Base-by-base conservation (phyloP, 805 yeast genomes). In the Metschnikowia matae region DNA sequence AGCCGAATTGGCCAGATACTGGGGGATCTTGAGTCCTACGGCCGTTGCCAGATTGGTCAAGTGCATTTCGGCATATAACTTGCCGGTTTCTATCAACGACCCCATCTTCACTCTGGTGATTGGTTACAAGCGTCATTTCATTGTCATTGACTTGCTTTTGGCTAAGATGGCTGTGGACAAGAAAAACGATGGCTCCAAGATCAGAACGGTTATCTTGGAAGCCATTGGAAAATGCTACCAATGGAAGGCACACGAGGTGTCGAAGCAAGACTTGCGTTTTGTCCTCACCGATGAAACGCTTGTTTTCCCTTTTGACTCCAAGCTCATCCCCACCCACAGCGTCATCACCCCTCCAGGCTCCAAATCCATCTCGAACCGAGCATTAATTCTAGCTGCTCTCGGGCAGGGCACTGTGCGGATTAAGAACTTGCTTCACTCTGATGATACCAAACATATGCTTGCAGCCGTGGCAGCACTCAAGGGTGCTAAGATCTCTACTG, bases 321-420 rank as follows among this genome's bases (percentile, higher is more conserved):
- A 68, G 32, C 55, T 62, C 1, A 54, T 59, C 4, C 74, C 78
- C 6, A 45, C 62, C 6, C 71, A 75, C 21, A 78, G 73, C 17
- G 80, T 89, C 34, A 69, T 73, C 15, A 75, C 78, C 11, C 99
- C 99, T 15, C 99, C 99, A 4, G 99, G 99, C 1, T 92, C 98
- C 1, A 94, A 94, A 66, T 92, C 98, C 3, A 92, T 94, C 52
- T 91, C 98, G 6, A 94, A 94, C 65, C 83, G 99, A 66, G 99
- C 97, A 5, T 75, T 94, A 52, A 82, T 94, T 14, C 74, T 94
- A 56, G 98, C 99, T 41, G 96, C 98, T 18, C 78, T 94, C 53
- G 96, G 96, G 53, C 70, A 78, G 48, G 98, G 98, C 40, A 79
- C 84, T 23, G 90, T 96, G 63, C 81, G 80, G 59, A 82, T 94